These are phyloP conservation scores for Trichophyton schoenleinii DNA, from an alignment of 2,329 filamentous ascomycete species.

Conservation along the genomic window DNA sequence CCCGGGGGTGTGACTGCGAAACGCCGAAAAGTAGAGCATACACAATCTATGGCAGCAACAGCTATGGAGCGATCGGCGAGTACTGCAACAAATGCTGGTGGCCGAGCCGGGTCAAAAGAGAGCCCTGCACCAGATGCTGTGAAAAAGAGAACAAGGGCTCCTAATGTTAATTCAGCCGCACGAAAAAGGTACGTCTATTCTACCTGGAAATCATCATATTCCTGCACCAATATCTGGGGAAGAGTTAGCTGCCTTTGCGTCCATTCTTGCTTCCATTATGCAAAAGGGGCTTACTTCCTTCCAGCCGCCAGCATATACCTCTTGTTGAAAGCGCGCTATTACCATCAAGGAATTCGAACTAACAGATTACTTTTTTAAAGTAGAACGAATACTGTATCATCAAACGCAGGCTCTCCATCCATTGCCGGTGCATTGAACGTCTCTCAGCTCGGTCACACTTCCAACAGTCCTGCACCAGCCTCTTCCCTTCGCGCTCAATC, in stretches of 20 bases:
- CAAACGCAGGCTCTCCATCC: constrained; percentile 52
- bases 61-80: constrained; percentile 33
- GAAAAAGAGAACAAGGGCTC: constrained; percentile 62
- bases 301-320: neutral
- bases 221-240: neutral
- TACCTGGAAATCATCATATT: neutral
- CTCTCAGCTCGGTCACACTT: constrained; percentile 44
- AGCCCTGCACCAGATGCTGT: constrained; percentile 53
- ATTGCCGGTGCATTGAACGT: constrained; percentile 63
- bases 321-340: neutral
- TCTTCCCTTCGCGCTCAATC: constrained; percentile 50
- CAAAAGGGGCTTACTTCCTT: neutral
- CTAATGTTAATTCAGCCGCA: constrained; percentile 47
- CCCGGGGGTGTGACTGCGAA: constrained; percentile 37
- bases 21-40: constrained; percentile 69
- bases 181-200: constrained; percentile 59
- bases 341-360: neutral
- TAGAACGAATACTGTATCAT: constrained; percentile 37
- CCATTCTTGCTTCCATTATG: neutral
- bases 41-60: constrained; percentile 22
- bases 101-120: constrained; percentile 42
- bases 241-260: neutral
- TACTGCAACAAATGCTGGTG: constrained; percentile 20
- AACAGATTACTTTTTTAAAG: constrained; percentile 7
- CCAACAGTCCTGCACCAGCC: constrained; percentile 49